Evolutionary conservation across 2,329 filamentous ascomycete species (phyloP), one percentile per base, ranked within the genome.

Genomic region (Sporothrix mexicana): DNA sequence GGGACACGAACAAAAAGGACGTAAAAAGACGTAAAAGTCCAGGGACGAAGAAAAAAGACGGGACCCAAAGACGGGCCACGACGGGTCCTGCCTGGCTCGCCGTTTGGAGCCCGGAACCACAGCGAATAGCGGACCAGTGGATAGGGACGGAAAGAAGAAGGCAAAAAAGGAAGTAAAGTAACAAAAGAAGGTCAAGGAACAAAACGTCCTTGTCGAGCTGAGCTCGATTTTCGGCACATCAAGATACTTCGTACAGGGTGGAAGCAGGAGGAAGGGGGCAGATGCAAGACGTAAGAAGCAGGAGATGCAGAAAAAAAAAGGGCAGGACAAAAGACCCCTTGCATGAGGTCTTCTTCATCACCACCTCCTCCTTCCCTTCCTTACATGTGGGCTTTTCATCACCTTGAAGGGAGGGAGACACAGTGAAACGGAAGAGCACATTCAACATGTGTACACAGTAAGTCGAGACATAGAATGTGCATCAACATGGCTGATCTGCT

Each of bases 131-230:
- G 43, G 61, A 15, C 41, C 41, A 47, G 61, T 66, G 61, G 61
- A 66, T 20, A 47, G 61, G 17, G 23, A 25, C 45, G 23, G 45
- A 36, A 51, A 55, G 51, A 36, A 36, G 30, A 36, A 36, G 30
- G 30, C 30, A 5, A 36, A 36, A 36, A 36, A 30, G 51, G 3
- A 55, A 53, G 51, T 10, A 53, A 23, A 9, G n/a, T 9, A 53
- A 53, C n/a, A 9, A 53, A 51, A n/a, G n/a, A 53, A 53, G 20
- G 15, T 5, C 3, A 36, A 53, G n/a, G 10, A 17, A 53, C 9
- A 67, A 30, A 45, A 51, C n/a, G 62, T 45, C 41, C n/a, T 62
- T 45, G 59, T 62, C 59, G 23, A 64, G 36, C 41, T 23, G 43
- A 49, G 30, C 30, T 36, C 7, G 30, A 15, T n/a, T 10, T 7